Evolutionary conservation across 345 rosid genomes (phyloP).

Genomic region (Bruguiera parviflora): DNA sequence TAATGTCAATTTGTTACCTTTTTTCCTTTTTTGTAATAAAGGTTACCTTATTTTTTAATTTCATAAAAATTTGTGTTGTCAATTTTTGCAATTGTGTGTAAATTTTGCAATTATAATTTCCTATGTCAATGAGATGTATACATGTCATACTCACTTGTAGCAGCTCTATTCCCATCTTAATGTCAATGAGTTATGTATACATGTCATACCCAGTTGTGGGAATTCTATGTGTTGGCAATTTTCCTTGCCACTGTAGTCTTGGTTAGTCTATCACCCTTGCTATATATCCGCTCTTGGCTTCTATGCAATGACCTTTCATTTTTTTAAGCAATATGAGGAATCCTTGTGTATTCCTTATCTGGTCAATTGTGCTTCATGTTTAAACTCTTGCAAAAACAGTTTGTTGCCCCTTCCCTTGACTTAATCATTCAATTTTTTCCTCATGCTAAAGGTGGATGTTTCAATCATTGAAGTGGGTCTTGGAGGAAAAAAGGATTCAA

Average conservation of each 20-base stretch:
- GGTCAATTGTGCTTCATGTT: too few species aligned
- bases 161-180: too few species aligned
- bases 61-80: too few species aligned
- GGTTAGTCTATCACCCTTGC: neutral
- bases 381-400: neutral
- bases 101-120: too few species aligned
- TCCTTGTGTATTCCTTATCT: neutral
- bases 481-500: constrained; percentile 70
- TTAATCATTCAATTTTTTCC: neutral
- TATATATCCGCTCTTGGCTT: neutral
- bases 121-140: too few species aligned
- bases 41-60: too few species aligned
- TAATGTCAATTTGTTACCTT: too few species aligned
- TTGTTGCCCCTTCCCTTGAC: neutral
- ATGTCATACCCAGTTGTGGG: neutral
- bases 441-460: constrained; percentile 64
- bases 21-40: too few species aligned
- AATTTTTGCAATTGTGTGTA: too few species aligned
- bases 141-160: too few species aligned
- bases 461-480: constrained; percentile 89
- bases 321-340: neutral
- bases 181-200: neutral
- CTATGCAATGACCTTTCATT: neutral
- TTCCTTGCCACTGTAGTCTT: neutral
- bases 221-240: neutral